Base-by-base conservation (phyloP, 495 filamentous ascomycete genomes). In the Trichodelitschia bisporula region DNA sequence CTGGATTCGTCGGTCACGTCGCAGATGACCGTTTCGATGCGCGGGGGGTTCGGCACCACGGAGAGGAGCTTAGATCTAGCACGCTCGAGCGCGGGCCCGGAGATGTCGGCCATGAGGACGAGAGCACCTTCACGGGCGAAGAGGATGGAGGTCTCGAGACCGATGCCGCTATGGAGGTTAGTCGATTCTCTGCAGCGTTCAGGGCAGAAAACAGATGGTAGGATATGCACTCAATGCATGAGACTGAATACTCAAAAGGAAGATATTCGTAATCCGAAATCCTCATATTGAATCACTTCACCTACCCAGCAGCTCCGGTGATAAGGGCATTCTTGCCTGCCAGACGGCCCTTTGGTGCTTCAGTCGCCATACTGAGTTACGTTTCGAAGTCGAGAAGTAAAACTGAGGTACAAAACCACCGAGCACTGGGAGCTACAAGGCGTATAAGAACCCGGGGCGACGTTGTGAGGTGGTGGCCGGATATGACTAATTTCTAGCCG, bases 161-260 rank as follows among this genome's bases (percentile, higher is more conserved):
- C 86, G 39, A 97, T 97, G 35, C 86, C 86, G 35, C 83, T 91
- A 36, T n/a, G n/a, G n/a, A n/a, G n/a, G n/a, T n/a, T n/a, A n/a
- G n/a, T n/a, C n/a, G n/a, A n/a, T n/a, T n/a, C n/a, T n/a, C n/a
- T n/a, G n/a, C n/a, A n/a, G n/a, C n/a, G n/a, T n/a, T n/a, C n/a
- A n/a, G n/a, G n/a, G n/a, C n/a, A n/a, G n/a, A n/a, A n/a, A n/a
- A n/a, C n/a, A n/a, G n/a, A n/a, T n/a, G n/a, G n/a, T n/a, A n/a
- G n/a, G n/a, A n/a, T n/a, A n/a, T n/a, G n/a, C n/a, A n/a, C n/a
- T n/a, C n/a, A n/a, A n/a, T n/a, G n/a, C n/a, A n/a, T n/a, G n/a
- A n/a, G n/a, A n/a, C n/a, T n/a, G n/a, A n/a, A n/a, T n/a, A n/a
- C n/a, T n/a, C n/a, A n/a, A n/a, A n/a, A n/a, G n/a, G n/a, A n/a